Percentiles rank a stretch among this genome's conserved stretches.
Conservation (phyloP, 768 basidiomycete genomes). For the Dioszegia aurantiaca region DNA sequence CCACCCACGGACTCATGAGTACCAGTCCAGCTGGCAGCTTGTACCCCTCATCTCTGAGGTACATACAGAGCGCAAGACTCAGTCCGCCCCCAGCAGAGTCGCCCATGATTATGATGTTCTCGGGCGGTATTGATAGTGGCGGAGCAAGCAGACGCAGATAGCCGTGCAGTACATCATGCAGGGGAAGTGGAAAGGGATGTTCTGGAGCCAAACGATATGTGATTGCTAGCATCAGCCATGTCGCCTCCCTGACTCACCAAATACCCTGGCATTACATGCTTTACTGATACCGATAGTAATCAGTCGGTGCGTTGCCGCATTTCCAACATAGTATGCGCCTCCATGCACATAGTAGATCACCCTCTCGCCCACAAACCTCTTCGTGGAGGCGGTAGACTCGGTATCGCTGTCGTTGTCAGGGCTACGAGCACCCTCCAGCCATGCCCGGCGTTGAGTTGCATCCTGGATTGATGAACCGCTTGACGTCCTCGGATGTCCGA, state of each 20-base stretch:
- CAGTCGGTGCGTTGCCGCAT: slow-evolving; percentile 81
- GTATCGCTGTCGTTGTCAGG: slow-evolving; percentile 23
- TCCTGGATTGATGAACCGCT: slow-evolving; percentile 4
- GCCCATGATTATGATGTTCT: slow-evolving; percentile 72
- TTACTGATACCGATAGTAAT: slow-evolving; percentile 89
- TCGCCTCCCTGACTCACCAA: slow-evolving; percentile 57
- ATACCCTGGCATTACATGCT: slow-evolving; percentile 81
- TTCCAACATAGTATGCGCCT: slow-evolving; percentile 89
- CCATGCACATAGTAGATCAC: slow-evolving; percentile 94
- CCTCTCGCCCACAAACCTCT: slow-evolving; percentile 56
- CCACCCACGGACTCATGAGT: slow-evolving; percentile 92
- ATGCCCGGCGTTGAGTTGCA: not conserved
- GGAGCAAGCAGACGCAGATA: slow-evolving; percentile 86
- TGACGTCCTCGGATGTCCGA: slow-evolving; percentile 9
- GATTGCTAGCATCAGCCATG: slow-evolving; percentile 60
- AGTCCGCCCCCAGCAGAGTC: slow-evolving; percentile 94
- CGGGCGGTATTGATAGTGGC: slow-evolving; percentile 75
- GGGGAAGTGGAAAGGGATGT: slow-evolving; percentile 84
- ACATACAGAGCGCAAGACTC: slow-evolving; percentile 79
- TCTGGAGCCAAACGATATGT: slow-evolving; percentile 97
- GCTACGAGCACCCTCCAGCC: slow-evolving; percentile 1
- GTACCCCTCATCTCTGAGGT: slow-evolving; percentile 87
- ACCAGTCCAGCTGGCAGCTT: slow-evolving; percentile 80
- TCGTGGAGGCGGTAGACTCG: slow-evolving; percentile 13
- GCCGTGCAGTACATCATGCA: slow-evolving; percentile 77